Base-by-base conservation (phyloP, 2,329 filamentous ascomycete species). In the Epichloe hybrida region DNA sequence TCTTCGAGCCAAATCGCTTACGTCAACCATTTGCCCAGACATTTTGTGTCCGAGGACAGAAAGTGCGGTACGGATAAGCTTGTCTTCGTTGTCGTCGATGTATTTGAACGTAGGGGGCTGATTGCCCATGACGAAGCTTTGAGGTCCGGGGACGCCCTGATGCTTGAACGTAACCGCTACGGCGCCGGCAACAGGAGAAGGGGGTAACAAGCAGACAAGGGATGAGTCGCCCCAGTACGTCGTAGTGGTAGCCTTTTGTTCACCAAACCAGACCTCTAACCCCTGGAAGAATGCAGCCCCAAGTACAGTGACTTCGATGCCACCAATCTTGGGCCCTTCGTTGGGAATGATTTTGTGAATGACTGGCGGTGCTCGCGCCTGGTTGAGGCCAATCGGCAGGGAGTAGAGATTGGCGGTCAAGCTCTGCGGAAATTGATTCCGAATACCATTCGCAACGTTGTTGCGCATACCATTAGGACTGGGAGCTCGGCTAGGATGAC, bases 311-410 rank as follows among this genome's bases (percentile, higher is more conserved):
- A 95, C 88, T 64, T 96, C 89, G 49, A 88, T 89, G 41, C 89
- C 89, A 53, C 89, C 89, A 37, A 80, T 80, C 52, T 83, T 86
- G 6, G 89, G 86, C 0, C 89, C 89, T 64, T 94, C 86, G 34
- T 77, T 77, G 0, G 90, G 89, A 37, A 93, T 87, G 54, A 95
- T 76, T 64, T 90, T 91, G 63, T 88, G 83, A 21, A 94, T 91
- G 17, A 83, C 79, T 2, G 77, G 72, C 11, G 67, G 63, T 1
- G 57, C 50, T 34, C 75, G 69, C n/a, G 74, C 69, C 42, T 73
- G 71, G 46, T 71, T 71, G 50, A 76, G 67, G 7, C 65, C 67
- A 31, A 79, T 62, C 31, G 77, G 71, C 35, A 78, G 65, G 20
- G 66, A 64, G 64, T 75, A 81, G 3, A 81, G 60, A 48, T 69